phyloP scores from a whole-genome alignment of 169 alveolate genomes.

The Toxoplasma gondii region DNA sequence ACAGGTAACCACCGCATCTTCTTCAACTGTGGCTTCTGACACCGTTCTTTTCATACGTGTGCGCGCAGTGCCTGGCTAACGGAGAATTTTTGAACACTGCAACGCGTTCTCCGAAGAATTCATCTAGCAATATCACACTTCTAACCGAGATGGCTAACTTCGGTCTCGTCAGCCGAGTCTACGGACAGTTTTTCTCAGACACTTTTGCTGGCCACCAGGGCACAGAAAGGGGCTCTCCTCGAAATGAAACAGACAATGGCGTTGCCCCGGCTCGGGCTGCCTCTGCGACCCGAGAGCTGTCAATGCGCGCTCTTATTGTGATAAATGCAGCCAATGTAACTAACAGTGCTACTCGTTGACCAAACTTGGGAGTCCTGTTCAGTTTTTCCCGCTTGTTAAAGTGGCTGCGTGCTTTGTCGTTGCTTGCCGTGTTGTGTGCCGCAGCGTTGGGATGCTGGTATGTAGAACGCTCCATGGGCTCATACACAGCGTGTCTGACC shows the following conservation, averaged over 20 bases:
- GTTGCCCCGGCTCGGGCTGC: not conserved
- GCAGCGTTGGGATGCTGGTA: too few relatives aligned
- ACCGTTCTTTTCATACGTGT: not conserved
- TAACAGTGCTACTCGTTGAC: too few relatives aligned
- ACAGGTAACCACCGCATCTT: too few relatives aligned
- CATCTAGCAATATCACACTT: not conserved
- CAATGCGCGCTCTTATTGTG: not conserved
- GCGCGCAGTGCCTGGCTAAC: constrained; percentile 18
- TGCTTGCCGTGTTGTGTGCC: too few relatives aligned
- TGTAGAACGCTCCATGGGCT: too few relatives aligned
- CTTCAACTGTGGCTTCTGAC: too few relatives aligned
- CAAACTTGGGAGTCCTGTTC: too few relatives aligned
- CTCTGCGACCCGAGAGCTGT: not conserved
- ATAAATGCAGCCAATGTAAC: constrained; percentile 15
- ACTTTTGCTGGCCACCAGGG: not conserved
- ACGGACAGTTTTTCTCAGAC: not conserved
- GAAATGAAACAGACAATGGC: not conserved
- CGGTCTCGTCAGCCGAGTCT: not conserved
- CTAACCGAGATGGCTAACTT: not conserved
- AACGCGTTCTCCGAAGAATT: not conserved
- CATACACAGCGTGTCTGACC: too few relatives aligned
- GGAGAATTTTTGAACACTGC: not conserved
- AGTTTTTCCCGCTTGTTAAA: too few relatives aligned
- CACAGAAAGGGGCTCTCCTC: not conserved
- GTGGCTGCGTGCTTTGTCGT: too few relatives aligned